Evolutionary conservation across 1,284 basidiomycete genomes (phyloP).

Genomic region (Meripilus lineatus): DNA sequence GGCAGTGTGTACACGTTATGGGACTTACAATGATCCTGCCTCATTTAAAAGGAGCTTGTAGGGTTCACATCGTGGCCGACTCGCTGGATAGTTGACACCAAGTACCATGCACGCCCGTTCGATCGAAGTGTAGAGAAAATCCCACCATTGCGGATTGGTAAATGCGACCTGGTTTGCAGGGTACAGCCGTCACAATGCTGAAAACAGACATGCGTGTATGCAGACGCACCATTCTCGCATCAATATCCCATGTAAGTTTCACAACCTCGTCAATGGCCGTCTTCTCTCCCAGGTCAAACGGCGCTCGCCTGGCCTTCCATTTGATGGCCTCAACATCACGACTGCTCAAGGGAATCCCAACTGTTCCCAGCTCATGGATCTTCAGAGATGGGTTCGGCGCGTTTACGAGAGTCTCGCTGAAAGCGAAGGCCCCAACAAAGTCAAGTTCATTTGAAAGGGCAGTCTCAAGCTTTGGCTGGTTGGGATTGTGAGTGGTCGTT

Average conservation of each 20-base stretch:
- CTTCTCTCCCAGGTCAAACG: not conserved
- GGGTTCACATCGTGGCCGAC: slow-evolving; percentile 29
- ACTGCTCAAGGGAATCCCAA: not conserved
- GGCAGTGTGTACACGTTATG: too few species aligned
- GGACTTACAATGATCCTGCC: too few species aligned
- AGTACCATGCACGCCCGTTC: slow-evolving; percentile 22
- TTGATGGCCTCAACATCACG: not conserved
- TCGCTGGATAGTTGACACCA: slow-evolving; percentile 5
- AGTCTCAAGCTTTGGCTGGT: too few species aligned
- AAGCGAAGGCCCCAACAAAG: not conserved
- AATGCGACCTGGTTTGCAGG: slow-evolving; percentile 8
- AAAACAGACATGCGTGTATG: not conserved
- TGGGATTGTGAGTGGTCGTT: too few species aligned
- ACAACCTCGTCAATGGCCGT: slow-evolving; percentile 19
- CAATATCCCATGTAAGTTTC: slow-evolving; percentile 20
- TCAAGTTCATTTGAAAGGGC: too few species aligned
- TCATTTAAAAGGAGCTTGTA: slow-evolving; percentile 41
- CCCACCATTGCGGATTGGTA: slow-evolving; percentile 1
- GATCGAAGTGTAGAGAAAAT: not conserved
- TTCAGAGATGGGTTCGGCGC: not conserved
- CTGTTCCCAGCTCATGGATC: not conserved
- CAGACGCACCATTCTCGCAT: slow-evolving; percentile 10
- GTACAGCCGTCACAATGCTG: not conserved
- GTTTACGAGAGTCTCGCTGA: not conserved
- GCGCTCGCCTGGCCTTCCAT: not conserved